Base-by-base conservation (phyloP, 768 basidiomycete genomes). In the Boletellus emodensis region DNA sequence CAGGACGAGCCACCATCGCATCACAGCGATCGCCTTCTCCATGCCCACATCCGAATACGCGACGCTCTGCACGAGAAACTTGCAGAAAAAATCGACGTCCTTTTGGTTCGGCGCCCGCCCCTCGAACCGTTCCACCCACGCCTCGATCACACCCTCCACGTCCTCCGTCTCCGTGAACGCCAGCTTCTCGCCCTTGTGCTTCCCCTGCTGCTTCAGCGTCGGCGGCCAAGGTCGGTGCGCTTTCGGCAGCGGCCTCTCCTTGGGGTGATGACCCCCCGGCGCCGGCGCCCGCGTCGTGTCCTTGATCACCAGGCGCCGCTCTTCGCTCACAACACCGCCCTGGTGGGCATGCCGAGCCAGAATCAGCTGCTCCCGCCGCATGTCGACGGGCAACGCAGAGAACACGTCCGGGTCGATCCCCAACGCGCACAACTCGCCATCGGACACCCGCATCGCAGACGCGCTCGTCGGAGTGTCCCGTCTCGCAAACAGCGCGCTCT, bases 1-100 rank as follows among this genome's bases (percentile, higher is more conserved):
- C 24, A 94, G 62, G 30, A 85, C 75, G 55, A 82, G 66, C 93
- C 91, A 94, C 88, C 87, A 94, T 60, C 79, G 84, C 75, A 90
- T 73, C 15, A 90, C 79, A 22, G 79, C 79, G 12, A 87, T 67
- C 46, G 83, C 86, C 53, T 79, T 79, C 68, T 86, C 85, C 36
- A 91, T 68, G 0, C 89, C 82, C n/a, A 59, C 77, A 62, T 89
- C 86, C 6, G 78, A 70, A 40, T 78, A 80, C 60, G 85, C 82
- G 33, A 87, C 80, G 49, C 80, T 83, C 55, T 81, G 79, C 43
- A 86, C 72, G 41, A 95, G 69, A 61, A 82, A 95, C 50, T 79
- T 84, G 15, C 78, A 74, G 48, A 97, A 84, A 57, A 81, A 85
- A 20, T 84, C 81, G 2, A 92, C 74, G 57, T 96, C 94, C 64